Evolutionary conservation across 495 filamentous ascomycete species (phyloP).

Genomic region (Aspergillus baeticus): DNA sequence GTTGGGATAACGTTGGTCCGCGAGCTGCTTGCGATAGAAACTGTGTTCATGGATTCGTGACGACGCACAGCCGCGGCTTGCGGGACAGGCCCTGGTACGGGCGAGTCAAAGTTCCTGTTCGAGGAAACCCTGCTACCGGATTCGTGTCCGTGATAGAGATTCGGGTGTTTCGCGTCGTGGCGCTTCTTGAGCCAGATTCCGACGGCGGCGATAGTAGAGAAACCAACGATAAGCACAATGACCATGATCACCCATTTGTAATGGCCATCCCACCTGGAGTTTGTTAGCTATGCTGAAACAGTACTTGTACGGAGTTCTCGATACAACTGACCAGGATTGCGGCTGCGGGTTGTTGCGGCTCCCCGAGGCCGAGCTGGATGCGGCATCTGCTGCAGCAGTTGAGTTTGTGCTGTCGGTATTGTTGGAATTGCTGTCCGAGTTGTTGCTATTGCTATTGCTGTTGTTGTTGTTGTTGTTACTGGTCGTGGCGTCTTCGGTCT

Average conservation of each 20-base stretch:
- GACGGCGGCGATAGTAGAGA: slow-evolving; percentile 32
- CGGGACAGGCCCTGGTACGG: slow-evolving; percentile 9
- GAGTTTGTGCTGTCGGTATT: slow-evolving; percentile 6
- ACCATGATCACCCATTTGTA: slow-evolving; percentile 55
- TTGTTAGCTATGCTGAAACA: slow-evolving; percentile 5
- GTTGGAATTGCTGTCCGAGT: slow-evolving; percentile 23
- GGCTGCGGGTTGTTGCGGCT: background rate
- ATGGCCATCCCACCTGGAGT: slow-evolving; percentile 47
- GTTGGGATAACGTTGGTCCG: slow-evolving; percentile 25
- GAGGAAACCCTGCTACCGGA: slow-evolving; percentile 21
- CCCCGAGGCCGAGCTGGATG: background rate
- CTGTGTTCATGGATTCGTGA: slow-evolving; percentile 18
- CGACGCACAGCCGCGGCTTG: slow-evolving; percentile 12
- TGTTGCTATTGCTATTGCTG: slow-evolving; percentile 15
- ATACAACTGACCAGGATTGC: slow-evolving; percentile 10
- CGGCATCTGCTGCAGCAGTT: background rate
- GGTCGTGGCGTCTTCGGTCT: slow-evolving; percentile 16
- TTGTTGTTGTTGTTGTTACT: slow-evolving; percentile 17
- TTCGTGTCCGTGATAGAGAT: slow-evolving; percentile 31
- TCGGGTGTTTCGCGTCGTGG: slow-evolving; percentile 43
- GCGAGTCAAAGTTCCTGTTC: slow-evolving; percentile 20
- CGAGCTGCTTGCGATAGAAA: slow-evolving; percentile 34
- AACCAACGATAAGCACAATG: slow-evolving; percentile 50
- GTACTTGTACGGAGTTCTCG: background rate
- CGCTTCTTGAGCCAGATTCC: slow-evolving; percentile 49